Evolutionary conservation across 106 monocot genomes (phyloP).

Genomic region (Platanthera zijinensis): DNA sequence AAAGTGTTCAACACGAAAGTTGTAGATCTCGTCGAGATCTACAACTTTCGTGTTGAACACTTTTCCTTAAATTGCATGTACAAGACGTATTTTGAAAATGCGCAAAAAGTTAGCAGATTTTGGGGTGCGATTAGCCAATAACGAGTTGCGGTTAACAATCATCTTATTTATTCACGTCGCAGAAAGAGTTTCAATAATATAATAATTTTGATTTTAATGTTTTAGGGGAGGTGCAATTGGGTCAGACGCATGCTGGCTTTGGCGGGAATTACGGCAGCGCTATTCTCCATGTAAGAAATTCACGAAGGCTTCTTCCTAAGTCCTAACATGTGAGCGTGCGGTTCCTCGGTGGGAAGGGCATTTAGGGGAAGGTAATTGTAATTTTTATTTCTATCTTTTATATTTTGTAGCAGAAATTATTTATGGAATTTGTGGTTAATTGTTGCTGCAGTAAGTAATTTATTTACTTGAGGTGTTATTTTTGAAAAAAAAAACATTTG

Average conservation of each 20-base stretch:
- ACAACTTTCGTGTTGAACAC: no score
- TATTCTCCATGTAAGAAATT: neutral
- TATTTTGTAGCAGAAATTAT: neutral
- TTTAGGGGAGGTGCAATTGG: neutral
- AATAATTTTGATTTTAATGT: neutral
- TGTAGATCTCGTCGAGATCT: no score
- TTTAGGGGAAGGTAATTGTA: neutral
- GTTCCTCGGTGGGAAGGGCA: neutral
- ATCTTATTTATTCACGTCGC: no score
- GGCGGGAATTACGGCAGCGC: conserved; percentile 1
- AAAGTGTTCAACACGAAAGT: no score
- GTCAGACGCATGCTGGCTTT: neutral
- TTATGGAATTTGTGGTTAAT: neutral
- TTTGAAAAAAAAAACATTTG: no score
- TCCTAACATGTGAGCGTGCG: neutral
- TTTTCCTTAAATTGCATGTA: no score
- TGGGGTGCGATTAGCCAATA: no score
- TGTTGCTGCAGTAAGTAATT: neutral
- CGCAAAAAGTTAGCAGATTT: no score
- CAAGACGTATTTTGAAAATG: no score
- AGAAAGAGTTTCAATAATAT: no score
- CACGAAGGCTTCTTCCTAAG: neutral
- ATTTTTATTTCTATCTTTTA: neutral
- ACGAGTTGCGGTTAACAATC: no score
- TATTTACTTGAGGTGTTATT: no score